Evolutionary conservation across 495 filamentous ascomycete genomes (phyloP).

Genomic region (Immersiella caudata): DNA sequence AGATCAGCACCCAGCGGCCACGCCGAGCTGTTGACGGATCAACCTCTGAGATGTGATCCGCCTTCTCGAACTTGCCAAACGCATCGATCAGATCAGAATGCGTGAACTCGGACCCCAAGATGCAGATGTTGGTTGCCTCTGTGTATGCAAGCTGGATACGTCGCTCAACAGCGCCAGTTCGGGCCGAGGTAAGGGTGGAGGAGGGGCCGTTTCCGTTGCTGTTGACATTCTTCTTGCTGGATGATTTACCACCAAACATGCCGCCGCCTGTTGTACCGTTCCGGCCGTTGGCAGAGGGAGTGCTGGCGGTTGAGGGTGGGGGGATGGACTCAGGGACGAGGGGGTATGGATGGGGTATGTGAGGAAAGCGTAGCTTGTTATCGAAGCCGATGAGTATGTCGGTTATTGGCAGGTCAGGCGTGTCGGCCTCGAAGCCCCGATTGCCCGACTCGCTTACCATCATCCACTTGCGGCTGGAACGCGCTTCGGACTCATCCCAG

Average conservation of each 20-base stretch:
- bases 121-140: slow-evolving; percentile 70
- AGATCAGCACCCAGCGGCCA: slow-evolving; percentile 74
- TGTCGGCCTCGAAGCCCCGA: slow-evolving; percentile 62
- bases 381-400: slow-evolving; percentile 71
- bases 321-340: slow-evolving; percentile 59
- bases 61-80: slow-evolving; percentile 66
- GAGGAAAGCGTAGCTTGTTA: slow-evolving; percentile 61
- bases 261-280: slow-evolving; percentile 15
- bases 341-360: slow-evolving; percentile 71
- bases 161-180: slow-evolving; percentile 41
- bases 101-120: slow-evolving; percentile 56
- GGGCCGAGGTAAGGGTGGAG: slow-evolving; percentile 12
- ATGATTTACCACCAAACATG: slow-evolving; percentile 33
- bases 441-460: slow-evolving; percentile 58
- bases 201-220: slow-evolving; percentile 4
- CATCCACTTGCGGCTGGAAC: slow-evolving; percentile 61
- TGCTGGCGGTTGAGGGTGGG: slow-evolving; percentile 26
- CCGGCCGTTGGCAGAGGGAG: slow-evolving; percentile 12
- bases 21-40: slow-evolving; percentile 63
- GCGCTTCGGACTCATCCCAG: slow-evolving; percentile 63
- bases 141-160: slow-evolving; percentile 64
- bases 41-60: slow-evolving; percentile 49
- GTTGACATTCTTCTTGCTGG: slow-evolving; percentile 42
- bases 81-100: slow-evolving; percentile 61
- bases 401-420: slow-evolving; percentile 61